phyloP scores from a whole-genome alignment of 495 filamentous ascomycete species.

The Talaromyces nanjingensis region DNA sequence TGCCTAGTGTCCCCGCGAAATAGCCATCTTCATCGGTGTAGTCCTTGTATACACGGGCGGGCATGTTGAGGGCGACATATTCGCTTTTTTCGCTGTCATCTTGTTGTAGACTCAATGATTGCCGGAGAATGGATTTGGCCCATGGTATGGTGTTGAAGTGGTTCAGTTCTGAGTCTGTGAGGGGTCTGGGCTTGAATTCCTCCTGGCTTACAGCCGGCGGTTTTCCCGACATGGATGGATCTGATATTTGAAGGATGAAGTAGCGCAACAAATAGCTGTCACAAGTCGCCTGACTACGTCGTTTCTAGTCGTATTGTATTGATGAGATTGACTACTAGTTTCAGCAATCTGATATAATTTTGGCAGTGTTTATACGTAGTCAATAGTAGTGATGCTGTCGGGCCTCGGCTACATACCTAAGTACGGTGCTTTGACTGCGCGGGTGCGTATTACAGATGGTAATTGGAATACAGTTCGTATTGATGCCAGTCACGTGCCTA shows the following conservation, averaged over 20 bases:
- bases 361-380: too few relatives aligned
- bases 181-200: neutral
- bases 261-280: too few relatives aligned
- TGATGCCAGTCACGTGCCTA: neutral
- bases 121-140: neutral
- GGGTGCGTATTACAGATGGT: neutral
- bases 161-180: neutral
- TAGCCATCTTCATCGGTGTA: constrained; percentile 35
- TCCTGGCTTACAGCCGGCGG: neutral
- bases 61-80: constrained; percentile 29
- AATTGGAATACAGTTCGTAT: neutral
- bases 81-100: neutral
- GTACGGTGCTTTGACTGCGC: neutral
- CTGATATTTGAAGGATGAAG: too few relatives aligned
- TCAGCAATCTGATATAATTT: neutral
- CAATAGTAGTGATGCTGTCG: neutral
- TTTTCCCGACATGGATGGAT: neutral
- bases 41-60: constrained; percentile 29
- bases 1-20: constrained; percentile 29
- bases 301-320: neutral
- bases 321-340: neutral
- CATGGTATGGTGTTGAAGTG: constrained; percentile 6
- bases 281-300: too few relatives aligned
- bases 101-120: neutral
- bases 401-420: neutral